These are phyloP conservation scores for Cyclospora cayetanensis DNA, from an alignment of 169 alveolate genomes.

Conservation along the genomic window DNA sequence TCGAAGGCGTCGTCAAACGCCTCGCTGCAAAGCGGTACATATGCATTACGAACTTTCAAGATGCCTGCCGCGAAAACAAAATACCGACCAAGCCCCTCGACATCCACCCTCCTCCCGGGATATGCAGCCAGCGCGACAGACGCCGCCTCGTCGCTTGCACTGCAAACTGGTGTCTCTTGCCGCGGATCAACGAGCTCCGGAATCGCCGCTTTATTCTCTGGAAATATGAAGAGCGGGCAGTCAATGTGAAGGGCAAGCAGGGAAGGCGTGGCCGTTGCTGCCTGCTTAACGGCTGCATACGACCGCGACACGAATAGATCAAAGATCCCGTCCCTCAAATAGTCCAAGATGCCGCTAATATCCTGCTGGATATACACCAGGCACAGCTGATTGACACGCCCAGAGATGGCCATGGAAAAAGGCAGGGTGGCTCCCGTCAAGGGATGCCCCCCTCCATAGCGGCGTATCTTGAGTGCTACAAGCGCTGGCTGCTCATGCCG, in stretches of 20 bases:
- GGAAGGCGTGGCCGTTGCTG: constrained; percentile 77
- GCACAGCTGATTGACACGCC: constrained; percentile 50
- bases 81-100: constrained; percentile 76
- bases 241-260: constrained; percentile 78
- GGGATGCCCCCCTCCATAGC: constrained; percentile 44
- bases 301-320: constrained; percentile 83
- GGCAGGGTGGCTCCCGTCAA: constrained; percentile 22
- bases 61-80: constrained; percentile 77
- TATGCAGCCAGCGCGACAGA: constrained; percentile 41
- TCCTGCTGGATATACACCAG: constrained; percentile 83
- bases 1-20: background rate
- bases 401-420: constrained; percentile 12
- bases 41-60: constrained; percentile 76
- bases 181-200: constrained; percentile 62
- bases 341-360: constrained; percentile 79
- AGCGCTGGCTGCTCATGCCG: background rate
- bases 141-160: constrained; percentile 15
- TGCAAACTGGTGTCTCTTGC: background rate
- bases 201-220: constrained; percentile 78
- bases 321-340: constrained; percentile 86
- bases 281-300: constrained; percentile 84
- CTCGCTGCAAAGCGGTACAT: constrained; percentile 8
- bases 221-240: constrained; percentile 76
- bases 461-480: constrained; percentile 9
- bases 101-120: constrained; percentile 71